phyloP scores from a whole-genome alignment of 73 alveolate species.

The Uronychia setigera region DNA sequence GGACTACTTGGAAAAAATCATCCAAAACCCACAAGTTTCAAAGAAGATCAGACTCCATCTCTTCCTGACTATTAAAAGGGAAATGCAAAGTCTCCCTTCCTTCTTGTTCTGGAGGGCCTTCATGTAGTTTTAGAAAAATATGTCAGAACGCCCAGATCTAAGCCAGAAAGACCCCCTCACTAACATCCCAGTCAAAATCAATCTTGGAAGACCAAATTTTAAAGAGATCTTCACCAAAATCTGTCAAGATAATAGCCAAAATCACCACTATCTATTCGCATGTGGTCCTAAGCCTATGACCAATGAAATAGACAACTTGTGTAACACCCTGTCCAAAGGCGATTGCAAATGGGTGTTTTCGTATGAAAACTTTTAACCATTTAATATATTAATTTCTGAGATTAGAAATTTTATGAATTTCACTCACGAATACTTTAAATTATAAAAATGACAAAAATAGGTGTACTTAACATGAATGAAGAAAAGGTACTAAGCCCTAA shows the following conservation, averaged over 20 bases:
- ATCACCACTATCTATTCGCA: not conserved
- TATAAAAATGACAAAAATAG: no score
- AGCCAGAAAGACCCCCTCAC: no score
- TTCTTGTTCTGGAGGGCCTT: conserved; percentile 40
- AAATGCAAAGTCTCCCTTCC: conserved; percentile 4
- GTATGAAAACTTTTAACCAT: no score
- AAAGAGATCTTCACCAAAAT: not conserved
- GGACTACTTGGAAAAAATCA: not conserved
- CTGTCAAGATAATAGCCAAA: not conserved
- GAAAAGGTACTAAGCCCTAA: no score
- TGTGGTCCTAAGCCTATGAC: conserved; percentile 6
- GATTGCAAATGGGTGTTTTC: no score
- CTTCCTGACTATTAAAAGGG: conserved; percentile 4
- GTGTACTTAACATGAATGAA: no score
- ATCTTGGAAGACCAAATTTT: conserved; percentile 29
- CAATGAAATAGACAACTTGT: not conserved
- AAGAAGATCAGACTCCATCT: conserved; percentile 7
- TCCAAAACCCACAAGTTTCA: not conserved
- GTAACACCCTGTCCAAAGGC: no score
- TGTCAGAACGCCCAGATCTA: no score
- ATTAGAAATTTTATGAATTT: no score
- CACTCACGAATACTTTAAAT: no score
- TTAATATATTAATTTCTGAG: no score
- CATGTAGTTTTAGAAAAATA: not conserved
- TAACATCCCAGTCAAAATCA: conserved; percentile 18